Evolutionary conservation across 305 asterid species (phyloP).

Genomic region (Fraxinus albicans): DNA sequence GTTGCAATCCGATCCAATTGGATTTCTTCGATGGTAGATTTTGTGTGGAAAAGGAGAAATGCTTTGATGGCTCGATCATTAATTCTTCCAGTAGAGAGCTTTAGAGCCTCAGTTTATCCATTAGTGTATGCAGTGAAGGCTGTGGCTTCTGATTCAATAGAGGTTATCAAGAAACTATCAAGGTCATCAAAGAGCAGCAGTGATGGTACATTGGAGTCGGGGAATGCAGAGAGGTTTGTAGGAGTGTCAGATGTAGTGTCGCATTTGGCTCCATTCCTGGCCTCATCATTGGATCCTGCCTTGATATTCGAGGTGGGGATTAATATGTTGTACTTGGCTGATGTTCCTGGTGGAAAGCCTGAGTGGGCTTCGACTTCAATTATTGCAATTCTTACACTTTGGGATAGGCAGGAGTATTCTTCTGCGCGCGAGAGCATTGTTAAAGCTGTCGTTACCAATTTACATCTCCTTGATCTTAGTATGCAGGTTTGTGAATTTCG

Average conservation of each 20-base stretch:
- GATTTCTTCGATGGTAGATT: constrained; percentile 77
- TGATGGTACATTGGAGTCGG: constrained; percentile 36
- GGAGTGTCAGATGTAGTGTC: constrained; percentile 90
- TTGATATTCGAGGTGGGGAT: constrained; percentile 88
- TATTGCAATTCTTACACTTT: constrained; percentile 82
- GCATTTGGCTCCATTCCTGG: constrained; percentile 81
- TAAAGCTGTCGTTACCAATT: constrained; percentile 80
- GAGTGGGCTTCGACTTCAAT: constrained; percentile 91
- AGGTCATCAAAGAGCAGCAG: constrained; percentile 53
- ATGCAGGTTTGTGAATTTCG: constrained; percentile 62
- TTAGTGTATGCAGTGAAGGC: constrained; percentile 80
- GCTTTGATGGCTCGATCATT: constrained; percentile 68
- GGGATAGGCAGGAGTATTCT: constrained; percentile 94
- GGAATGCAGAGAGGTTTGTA: constrained; percentile 62
- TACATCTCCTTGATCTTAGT: constrained; percentile 89
- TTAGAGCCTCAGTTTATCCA: constrained; percentile 67
- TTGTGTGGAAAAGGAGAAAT: constrained; percentile 69
- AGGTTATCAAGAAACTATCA: constrained; percentile 70
- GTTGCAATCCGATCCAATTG: constrained; percentile 85
- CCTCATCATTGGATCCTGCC: constrained; percentile 85
- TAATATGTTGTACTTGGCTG: constrained; percentile 89
- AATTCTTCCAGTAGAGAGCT: constrained; percentile 75
- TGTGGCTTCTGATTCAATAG: constrained; percentile 72
- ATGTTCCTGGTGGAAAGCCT: constrained; percentile 90
- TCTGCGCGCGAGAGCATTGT: constrained; percentile 90